Evolutionary conservation across 2,329 filamentous ascomycete genomes (phyloP), one percentile per base, ranked within the genome.

Genomic region (Lasiodiplodia sp.): DNA sequence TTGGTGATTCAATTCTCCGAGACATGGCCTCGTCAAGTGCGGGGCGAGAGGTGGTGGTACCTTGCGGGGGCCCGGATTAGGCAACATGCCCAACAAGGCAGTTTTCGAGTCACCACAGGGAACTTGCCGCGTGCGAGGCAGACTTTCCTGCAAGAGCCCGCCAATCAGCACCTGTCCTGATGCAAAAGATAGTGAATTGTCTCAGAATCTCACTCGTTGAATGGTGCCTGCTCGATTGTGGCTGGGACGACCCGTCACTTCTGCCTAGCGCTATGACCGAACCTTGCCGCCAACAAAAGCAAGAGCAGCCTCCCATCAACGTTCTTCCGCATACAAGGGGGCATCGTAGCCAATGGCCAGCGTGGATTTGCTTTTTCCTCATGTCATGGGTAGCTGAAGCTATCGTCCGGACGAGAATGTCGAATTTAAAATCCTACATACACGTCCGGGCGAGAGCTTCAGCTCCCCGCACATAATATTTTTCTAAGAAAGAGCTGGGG

Each of bases 111-210:
- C 52, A 47, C 28, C 28, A 21, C 16, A 4, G 3, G 53, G 53
- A 57, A 57, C 31, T 37, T 37, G 8, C 53, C 53, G 31, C 53
- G 5, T 34, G 31, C 28, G 25, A 57, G 53, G 53, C 53, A 57
- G 52, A 31, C 28, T 55, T 55, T 38, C 21, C 18, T 10, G 25
- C 16, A 31, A 25, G 3, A 37, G 7, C 12, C 18, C 25, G n/a
- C 31, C 16, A 57, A n/a, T 11, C 18, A 8, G 18, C 28, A 16
- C 28, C 53, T 21, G 21, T 25, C 28, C n/a, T 56, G 28, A 11
- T 12, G 53, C 31, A 21, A n/a, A 14, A 5, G 18, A 34, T n/a
- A 38, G 53, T 11, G 8, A 6, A 37, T 1, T 57, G 53, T 57
- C 10, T 57, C 53, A 23, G 53, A 57, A 12, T 14, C 53, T 31